Percentiles rank a stretch among this genome's conserved stretches.
These are phyloP conservation scores for Panicum hallii DNA, from an alignment of 202 grass and related monocot genomes.

Conservation along the genomic window DNA sequence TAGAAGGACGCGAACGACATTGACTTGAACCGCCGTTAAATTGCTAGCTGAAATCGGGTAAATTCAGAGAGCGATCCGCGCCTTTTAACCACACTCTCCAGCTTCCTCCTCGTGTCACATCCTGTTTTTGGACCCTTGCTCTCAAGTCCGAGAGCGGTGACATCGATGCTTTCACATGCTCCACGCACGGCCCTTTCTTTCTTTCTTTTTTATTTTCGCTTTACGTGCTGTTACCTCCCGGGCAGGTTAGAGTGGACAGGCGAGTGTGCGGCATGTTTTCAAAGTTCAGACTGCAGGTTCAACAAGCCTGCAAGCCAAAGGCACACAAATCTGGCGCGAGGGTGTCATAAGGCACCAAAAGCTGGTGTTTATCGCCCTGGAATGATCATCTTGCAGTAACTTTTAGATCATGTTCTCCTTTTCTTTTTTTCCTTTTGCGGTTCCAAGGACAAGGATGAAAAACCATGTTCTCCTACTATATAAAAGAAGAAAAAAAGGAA, in stretches of 20 bases:
- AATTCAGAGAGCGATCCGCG: slow-evolving; percentile 15
- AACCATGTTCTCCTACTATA: not conserved
- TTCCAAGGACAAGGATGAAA: not conserved
- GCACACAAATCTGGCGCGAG: not conserved
- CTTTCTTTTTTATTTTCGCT: not conserved
- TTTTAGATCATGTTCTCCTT: not conserved
- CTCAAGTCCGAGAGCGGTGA: slow-evolving; percentile 48
- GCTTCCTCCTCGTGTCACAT: slow-evolving; percentile 44
- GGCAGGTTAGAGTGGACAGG: not conserved
- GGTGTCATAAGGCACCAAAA: not conserved
- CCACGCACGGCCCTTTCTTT: slow-evolving; percentile 36
- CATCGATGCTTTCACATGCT: slow-evolving; percentile 56
- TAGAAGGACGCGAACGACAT: slow-evolving; percentile 10
- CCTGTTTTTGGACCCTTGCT: slow-evolving; percentile 44
- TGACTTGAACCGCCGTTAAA: slow-evolving; percentile 20
- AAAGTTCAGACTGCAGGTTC: slow-evolving; percentile 36
- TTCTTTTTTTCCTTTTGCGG: no score
- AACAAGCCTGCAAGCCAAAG: slow-evolving; percentile 47
- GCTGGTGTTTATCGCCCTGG: not conserved
- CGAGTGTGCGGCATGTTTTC: slow-evolving; percentile 19
- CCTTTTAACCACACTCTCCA: not conserved
- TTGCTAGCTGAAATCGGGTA: slow-evolving; percentile 7
- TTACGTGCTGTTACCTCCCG: slow-evolving; percentile 36
- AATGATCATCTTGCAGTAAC: not conserved
- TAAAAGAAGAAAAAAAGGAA: not conserved